Conservation (phyloP, 371 early-diverging fungal genomes). For the Haplosporangium sp. region DNA sequence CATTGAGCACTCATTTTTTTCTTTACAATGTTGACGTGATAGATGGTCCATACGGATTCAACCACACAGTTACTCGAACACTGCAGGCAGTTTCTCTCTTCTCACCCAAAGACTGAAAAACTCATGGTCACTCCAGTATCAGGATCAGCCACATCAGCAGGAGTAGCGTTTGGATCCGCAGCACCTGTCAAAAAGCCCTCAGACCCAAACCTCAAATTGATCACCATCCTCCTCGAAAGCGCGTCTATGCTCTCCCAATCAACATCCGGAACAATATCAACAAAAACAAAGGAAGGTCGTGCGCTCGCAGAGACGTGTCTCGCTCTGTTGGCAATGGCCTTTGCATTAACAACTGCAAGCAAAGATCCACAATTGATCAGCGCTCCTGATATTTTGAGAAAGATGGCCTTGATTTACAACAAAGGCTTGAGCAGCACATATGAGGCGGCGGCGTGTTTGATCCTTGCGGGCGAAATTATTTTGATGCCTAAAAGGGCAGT, state of each 20-base stretch:
- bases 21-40: not conserved
- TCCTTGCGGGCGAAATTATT: constrained; percentile 20
- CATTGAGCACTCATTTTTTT: not conserved
- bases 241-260: constrained; percentile 29
- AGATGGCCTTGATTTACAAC: constrained; percentile 25
- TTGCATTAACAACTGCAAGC: constrained; percentile 10
- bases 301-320: constrained; percentile 21
- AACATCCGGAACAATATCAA: not conserved
- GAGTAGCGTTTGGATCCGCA: not conserved
- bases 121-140: constrained; percentile 14
- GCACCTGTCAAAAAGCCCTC: constrained; percentile 30
- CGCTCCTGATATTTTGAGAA: constrained; percentile 9
- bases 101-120: constrained; percentile 43
- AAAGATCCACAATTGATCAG: not conserved
- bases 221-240: constrained; percentile 30
- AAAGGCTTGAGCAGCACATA: constrained; percentile 12
- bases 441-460: constrained; percentile 33
- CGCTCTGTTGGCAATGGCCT: constrained; percentile 13
- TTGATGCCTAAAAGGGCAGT: not conserved
- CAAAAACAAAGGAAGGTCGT: constrained; percentile 1
- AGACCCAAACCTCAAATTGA: constrained; percentile 48
- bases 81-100: constrained; percentile 12
- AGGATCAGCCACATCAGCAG: not conserved
- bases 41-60: constrained; percentile 32
- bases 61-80: constrained; percentile 15